These are phyloP conservation scores for Lithospermum erythrorhizon DNA, from an alignment of 257 asterid species.

Conservation along the genomic window DNA sequence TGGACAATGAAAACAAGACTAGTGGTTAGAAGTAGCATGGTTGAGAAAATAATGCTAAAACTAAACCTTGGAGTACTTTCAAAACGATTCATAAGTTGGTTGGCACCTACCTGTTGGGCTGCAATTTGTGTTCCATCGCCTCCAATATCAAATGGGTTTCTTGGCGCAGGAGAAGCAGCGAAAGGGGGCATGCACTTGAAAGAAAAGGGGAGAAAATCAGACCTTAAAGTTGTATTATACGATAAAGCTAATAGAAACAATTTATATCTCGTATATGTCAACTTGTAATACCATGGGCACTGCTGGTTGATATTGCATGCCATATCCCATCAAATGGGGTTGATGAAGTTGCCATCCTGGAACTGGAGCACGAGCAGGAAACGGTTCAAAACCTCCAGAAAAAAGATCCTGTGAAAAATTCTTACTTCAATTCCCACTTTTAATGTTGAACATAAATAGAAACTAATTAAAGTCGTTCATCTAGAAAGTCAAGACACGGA, in stretches of 20 bases:
- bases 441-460: no score
- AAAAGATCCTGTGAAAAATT: slow-evolving; percentile 46
- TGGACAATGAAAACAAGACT: slow-evolving; percentile 10
- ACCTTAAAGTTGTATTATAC: not conserved
- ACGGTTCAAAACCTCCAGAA: slow-evolving; percentile 27
- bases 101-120: slow-evolving; percentile 37
- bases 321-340: slow-evolving; percentile 38
- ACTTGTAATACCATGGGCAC: slow-evolving; percentile 33
- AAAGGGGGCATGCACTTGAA: slow-evolving; percentile 32
- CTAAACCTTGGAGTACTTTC: not conserved
- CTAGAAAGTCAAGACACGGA: no score
- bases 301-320: slow-evolving; percentile 36
- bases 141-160: slow-evolving; percentile 61
- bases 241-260: not conserved
- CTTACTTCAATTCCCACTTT: no score
- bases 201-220: not conserved
- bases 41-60: not conserved
- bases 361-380: slow-evolving; percentile 21
- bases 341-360: slow-evolving; percentile 46
- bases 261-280: not conserved
- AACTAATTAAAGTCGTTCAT: no score
- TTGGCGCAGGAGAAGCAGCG: slow-evolving; percentile 30
- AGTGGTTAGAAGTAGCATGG: slow-evolving; percentile 1
- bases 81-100: slow-evolving; percentile 1
- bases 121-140: slow-evolving; percentile 36